Evolutionary conservation across 805 yeast species (phyloP).

Genomic region (Saccharomycopsis fermentans): DNA sequence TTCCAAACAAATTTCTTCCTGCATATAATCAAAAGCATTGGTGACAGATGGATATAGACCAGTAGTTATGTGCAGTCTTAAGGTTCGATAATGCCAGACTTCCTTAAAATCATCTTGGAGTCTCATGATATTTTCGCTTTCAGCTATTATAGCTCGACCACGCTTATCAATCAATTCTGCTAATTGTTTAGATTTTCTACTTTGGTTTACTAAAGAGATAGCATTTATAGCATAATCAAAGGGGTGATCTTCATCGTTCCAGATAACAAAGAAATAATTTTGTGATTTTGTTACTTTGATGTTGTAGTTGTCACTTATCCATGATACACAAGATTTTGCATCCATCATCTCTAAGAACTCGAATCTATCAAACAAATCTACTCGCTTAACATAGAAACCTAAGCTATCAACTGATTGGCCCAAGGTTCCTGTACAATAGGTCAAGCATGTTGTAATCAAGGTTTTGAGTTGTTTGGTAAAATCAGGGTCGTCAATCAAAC

Average conservation of each 20-base stretch:
- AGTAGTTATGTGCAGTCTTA: background rate
- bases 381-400: slow-evolving; percentile 6
- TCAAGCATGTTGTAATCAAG: slow-evolving; percentile 29
- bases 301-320: slow-evolving; percentile 7
- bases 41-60: slow-evolving; percentile 9
- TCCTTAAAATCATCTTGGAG: slow-evolving; percentile 4
- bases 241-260: slow-evolving; percentile 73
- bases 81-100: background rate
- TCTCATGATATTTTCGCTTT: background rate
- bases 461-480: slow-evolving; percentile 47
- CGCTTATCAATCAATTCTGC: slow-evolving; percentile 38
- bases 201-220: slow-evolving; percentile 23
- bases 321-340: background rate
- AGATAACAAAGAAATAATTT: slow-evolving; percentile 44
- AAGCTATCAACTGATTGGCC: slow-evolving; percentile 7
- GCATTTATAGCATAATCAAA: slow-evolving; percentile 44
- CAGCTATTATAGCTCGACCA: slow-evolving; percentile 39
- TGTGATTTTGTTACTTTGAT: slow-evolving; percentile 16
- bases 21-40: background rate
- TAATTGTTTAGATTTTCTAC: slow-evolving; percentile 25
- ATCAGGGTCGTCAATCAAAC: slow-evolving; percentile 40
- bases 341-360: slow-evolving; percentile 3
- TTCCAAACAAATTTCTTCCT: slow-evolving; percentile 12
- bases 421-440: slow-evolving; percentile 21
- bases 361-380: slow-evolving; percentile 4